These are phyloP conservation scores for Clohesyomyces aquaticus DNA, from an alignment of 495 filamentous ascomycete genomes.

Conservation along the genomic window DNA sequence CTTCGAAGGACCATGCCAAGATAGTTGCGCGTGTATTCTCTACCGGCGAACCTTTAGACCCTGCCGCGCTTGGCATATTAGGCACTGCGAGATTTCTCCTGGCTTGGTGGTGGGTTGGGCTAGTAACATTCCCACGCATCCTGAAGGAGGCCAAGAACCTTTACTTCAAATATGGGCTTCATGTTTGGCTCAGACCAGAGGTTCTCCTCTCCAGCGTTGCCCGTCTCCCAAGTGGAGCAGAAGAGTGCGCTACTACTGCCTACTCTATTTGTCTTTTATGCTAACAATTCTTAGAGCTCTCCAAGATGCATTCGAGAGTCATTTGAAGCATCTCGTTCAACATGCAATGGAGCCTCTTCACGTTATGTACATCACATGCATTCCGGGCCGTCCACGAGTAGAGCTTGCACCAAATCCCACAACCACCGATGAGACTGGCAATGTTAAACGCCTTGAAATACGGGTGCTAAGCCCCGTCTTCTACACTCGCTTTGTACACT, in stretches of 20 bases:
- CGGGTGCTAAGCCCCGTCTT: conserved; percentile 62
- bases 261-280: not conserved
- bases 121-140: conserved; percentile 66
- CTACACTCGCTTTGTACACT: conserved; percentile 61
- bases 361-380: conserved; percentile 52
- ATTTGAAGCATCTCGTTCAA: not conserved
- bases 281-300: conserved; percentile 44
- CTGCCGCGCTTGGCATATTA: conserved; percentile 48
- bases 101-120: conserved; percentile 65
- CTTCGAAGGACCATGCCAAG: conserved; percentile 59
- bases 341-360: not conserved
- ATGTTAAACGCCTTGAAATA: conserved; percentile 50
- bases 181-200: conserved; percentile 63
- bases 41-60: conserved; percentile 54
- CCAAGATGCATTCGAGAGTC: conserved; percentile 43
- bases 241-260: conserved; percentile 41
- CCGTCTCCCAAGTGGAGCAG: conserved; percentile 50
- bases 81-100: conserved; percentile 55
- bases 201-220: conserved; percentile 57
- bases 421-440: not conserved
- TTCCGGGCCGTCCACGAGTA: conserved; percentile 40
- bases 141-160: conserved; percentile 59
- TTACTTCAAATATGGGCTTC: conserved; percentile 57
- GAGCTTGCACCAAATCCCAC: not conserved
- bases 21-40: conserved; percentile 59